These are phyloP conservation scores for Lipomyces orientalis DNA, from an alignment of 805 yeast species.

Conservation along the genomic window DNA sequence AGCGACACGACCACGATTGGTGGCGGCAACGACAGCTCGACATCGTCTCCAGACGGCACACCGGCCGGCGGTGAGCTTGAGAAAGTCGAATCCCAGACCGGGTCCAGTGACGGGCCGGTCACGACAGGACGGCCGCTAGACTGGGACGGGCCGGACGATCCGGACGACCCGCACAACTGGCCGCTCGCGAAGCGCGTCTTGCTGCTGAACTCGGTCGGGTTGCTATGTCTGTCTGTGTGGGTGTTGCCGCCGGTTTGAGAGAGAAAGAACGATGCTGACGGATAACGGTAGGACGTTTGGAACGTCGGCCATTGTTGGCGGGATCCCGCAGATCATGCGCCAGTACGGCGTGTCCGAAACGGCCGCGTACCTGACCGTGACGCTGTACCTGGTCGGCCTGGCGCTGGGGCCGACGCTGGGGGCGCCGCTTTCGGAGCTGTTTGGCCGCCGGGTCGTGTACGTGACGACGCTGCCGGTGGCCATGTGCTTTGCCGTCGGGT, in stretches of 20 bases:
- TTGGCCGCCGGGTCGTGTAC: conserved; percentile 62
- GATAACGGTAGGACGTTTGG: conserved; percentile 70
- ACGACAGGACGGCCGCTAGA: conserved; percentile 54
- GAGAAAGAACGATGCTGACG: neutral
- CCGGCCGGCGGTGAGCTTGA: too few species aligned
- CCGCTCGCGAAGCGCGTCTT: conserved; percentile 53
- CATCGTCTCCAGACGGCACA: too few species aligned
- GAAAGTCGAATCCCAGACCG: neutral
- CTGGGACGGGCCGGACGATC: conserved; percentile 80
- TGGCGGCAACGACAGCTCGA: neutral
- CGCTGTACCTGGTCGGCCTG: conserved; percentile 86
- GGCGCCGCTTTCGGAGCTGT: conserved; percentile 64
- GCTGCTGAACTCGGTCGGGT: conserved; percentile 54
- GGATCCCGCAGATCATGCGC: conserved; percentile 65
- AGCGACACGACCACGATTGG: neutral
- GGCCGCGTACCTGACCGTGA: conserved; percentile 77
- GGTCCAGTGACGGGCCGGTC: neutral
- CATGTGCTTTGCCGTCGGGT: conserved; percentile 51
- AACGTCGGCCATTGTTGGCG: conserved; percentile 86
- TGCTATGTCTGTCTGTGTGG: conserved; percentile 55
- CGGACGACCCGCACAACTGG: conserved; percentile 83
- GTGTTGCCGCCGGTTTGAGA: neutral
- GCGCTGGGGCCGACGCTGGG: conserved; percentile 65
- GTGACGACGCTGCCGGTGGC: conserved; percentile 54
- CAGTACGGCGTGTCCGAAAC: conserved; percentile 75